Base-by-base conservation (phyloP, 495 filamentous ascomycete species). In the Lichina pygmaea region DNA sequence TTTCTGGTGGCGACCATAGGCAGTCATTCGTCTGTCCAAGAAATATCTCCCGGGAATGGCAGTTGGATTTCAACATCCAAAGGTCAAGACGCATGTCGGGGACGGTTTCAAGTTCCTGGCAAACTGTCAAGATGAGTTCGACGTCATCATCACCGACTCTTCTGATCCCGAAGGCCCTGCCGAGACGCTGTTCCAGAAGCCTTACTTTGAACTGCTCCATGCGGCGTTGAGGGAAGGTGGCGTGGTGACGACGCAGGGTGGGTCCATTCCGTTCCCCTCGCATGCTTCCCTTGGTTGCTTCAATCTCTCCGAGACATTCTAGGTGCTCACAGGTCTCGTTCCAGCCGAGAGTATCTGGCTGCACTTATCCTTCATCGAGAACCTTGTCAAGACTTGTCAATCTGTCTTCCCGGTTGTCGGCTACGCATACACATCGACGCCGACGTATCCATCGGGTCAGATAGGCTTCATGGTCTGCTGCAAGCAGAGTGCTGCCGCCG, bases 221-320 rank as follows among this genome's bases (percentile, higher is more conserved):
- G 77, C 72, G 49, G 89, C 89, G 50, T 73, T 99, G 51, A 78
- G 76, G 53, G 83, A 91, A 49, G 91, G 86, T 62, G 89, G 89
- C 66, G 85, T 99, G 53, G 93, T 99, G 66, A 92, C 89, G 63
- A 99, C 91, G 53, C 89, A 99, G 93, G 89, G 89, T 97, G 92
- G 82, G 93, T 78, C 70, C 81, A 85, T 71, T 71, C 75, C 38
- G 12, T 40, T 40, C 2, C 38, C 12, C 17, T 40, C 38, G 15
- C 38, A 40, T 40, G 3, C 17, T 40, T 40, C 17, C 4, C 38
- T n/a, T 16, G 45, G 44, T 47, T 48, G 31, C 33, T 41, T 46
- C 34, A 49, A 49, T 48, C n/a, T 8, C 36, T 42, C 41, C 16
- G 42, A 12, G 43, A 44, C 7, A 48, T 34, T 30, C 41, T 42